phyloP scores from a whole-genome alignment of 2,329 filamentous ascomycete genomes.

The Thelonectria olida region DNA sequence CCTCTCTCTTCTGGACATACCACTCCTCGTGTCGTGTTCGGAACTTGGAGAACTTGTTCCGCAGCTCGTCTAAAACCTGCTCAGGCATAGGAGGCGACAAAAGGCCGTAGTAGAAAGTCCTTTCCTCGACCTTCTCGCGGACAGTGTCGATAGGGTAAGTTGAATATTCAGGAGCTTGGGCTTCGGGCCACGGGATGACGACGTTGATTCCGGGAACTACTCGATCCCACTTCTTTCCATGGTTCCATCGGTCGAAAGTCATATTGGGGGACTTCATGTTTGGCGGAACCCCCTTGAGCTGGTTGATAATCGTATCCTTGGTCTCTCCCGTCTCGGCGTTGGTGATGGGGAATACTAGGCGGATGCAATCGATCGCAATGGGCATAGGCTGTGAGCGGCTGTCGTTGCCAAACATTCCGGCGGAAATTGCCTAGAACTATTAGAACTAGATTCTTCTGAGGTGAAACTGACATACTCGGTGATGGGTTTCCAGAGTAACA shows the following conservation, averaged over 20 bases:
- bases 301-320: slow-evolving; percentile 81
- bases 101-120: slow-evolving; percentile 81
- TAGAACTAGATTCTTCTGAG: not conserved
- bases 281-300: slow-evolving; percentile 65
- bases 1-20: slow-evolving; percentile 72
- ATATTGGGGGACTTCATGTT: slow-evolving; percentile 57
- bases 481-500: slow-evolving; percentile 69
- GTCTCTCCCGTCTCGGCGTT: slow-evolving; percentile 71
- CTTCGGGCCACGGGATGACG: slow-evolving; percentile 79
- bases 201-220: slow-evolving; percentile 77
- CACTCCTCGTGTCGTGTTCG: slow-evolving; percentile 81
- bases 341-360: slow-evolving; percentile 80
- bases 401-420: slow-evolving; percentile 44
- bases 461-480: slow-evolving; percentile 64
- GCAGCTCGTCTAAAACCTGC: slow-evolving; percentile 83
- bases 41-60: slow-evolving; percentile 84
- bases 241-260: slow-evolving; percentile 51
- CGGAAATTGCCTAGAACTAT: slow-evolving; percentile 38
- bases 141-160: slow-evolving; percentile 76
- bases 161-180: slow-evolving; percentile 56
- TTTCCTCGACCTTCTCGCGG: slow-evolving; percentile 77
- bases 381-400: slow-evolving; percentile 49
- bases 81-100: slow-evolving; percentile 80
- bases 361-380: slow-evolving; percentile 76
- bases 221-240: slow-evolving; percentile 58